Conservation (phyloP, 2,329 filamentous ascomycete genomes). For the Dactylellina drechsleri region DNA sequence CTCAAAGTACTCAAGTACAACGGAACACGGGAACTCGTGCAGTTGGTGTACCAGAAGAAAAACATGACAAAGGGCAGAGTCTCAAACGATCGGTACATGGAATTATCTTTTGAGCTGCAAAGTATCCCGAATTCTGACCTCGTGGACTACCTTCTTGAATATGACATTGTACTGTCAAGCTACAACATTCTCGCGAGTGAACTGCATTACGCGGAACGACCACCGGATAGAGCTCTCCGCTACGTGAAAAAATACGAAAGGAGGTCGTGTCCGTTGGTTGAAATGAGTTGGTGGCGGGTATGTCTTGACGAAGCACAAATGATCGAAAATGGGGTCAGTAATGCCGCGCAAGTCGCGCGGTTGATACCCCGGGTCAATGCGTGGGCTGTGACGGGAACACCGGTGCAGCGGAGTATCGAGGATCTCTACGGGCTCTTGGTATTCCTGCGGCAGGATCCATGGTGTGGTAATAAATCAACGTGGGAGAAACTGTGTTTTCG, state of each 20-base stretch:
- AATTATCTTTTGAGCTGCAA: conserved; percentile 38
- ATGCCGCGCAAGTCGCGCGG: conserved; percentile 81
- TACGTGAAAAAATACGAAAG: conserved; percentile 72
- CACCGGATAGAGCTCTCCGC: conserved; percentile 74
- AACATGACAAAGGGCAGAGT: conserved; percentile 59
- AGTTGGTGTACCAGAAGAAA: conserved; percentile 42
- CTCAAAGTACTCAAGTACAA: conserved; percentile 69
- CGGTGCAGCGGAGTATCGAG: conserved; percentile 78
- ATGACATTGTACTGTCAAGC: conserved; percentile 73
- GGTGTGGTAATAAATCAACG: conserved; percentile 70
- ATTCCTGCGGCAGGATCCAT: conserved; percentile 83
- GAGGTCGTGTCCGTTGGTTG: conserved; percentile 78
- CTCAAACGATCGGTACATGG: conserved; percentile 51
- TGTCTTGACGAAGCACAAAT: conserved; percentile 85
- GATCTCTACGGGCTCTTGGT: conserved; percentile 72
- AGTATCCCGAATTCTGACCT: conserved; percentile 62
- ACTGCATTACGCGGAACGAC: conserved; percentile 77
- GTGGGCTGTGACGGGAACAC: conserved; percentile 93
- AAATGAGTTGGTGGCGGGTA: conserved; percentile 88
- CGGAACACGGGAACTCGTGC: conserved; percentile 61
- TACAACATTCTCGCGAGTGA: conserved; percentile 80
- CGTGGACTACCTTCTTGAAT: conserved; percentile 64
- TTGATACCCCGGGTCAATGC: conserved; percentile 84
- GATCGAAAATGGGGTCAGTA: conserved; percentile 87
- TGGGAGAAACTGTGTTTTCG: conserved; percentile 75